Base-by-base conservation (phyloP, 306 rosid genomes). In the Rubus idaeus region DNA sequence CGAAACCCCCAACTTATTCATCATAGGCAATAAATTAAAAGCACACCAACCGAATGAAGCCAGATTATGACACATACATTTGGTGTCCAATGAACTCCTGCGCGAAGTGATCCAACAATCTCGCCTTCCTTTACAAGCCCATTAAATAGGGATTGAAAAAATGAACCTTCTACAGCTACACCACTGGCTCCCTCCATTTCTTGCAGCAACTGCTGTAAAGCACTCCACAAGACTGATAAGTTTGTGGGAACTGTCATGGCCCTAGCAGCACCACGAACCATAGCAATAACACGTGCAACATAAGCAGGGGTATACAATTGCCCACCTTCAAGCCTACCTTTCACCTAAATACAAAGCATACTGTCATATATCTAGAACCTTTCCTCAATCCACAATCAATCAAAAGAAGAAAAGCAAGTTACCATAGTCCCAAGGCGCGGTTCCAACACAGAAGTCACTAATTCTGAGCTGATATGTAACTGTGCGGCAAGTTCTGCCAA, bases 311-410 rank as follows among this genome's bases (percentile, higher is more conserved):
- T 96, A 76, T 96, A 96, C 81, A 96, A 77, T 68, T 91, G 99
- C 56, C 99, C 99, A 40, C 96, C 98, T 89, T 96, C 99, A 80
- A 96, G 99, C 88, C 98, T 86, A 41, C 99, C 99, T 89, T 89
- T 89, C 79, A 96, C 97, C 99, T 94, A 81, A 73, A 79, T 71
- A 16, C 80, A 72, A 70, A 44, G 35, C 80, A 26, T 68, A 56
- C 50, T 50, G 68, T 35, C 14, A 77, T 41, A 82, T 45, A 70
- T 30, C 45, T 8, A 62, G 35, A 41, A 62, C 68, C 77, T 37
- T 76, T 50, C 51, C 23, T 8, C 3, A 64, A 41, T 64, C 74
- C 55, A 78, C 69, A 83, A 75, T 65, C 67, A 77, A 55, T 68
- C 57, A 61, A 79, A 71, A 17, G 52, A 10, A 56, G 16, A 13